Base-by-base conservation (phyloP, 2,329 filamentous ascomycete species). In the Pseudogymnoascus sp. region DNA sequence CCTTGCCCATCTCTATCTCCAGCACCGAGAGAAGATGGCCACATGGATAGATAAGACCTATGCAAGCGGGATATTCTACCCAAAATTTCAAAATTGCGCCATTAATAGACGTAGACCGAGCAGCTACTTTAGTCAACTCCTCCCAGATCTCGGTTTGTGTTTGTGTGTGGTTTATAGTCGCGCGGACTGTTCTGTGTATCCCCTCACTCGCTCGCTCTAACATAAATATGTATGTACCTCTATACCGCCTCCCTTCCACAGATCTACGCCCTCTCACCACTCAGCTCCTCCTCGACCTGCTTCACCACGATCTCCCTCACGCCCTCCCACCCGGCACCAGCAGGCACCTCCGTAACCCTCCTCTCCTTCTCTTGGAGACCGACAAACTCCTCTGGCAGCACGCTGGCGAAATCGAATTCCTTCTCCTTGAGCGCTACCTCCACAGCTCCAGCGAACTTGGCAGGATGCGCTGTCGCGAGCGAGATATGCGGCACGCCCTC, bases 401-500 rank as follows among this genome's bases (percentile, higher is more conserved):
- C 89, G 66, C 88, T 83, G 65, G 81, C 75, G 72, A 96, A 96
- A 68, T 85, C 81, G 69, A 95, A 97, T 1, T 82, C 86, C n/a
- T 81, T 74, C 7, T 83, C 83, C 66, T 85, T 82, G 64, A 97
- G 79, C 0, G 93, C 92, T 58, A 89, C 74, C 68, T 92, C 88
- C 1, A 99, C 93, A 0, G 92, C 92, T 33, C 85, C 84, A 0
- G 89, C 86, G 72, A 99, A 99, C 76, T 99, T 99, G 65, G 93
- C 94, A 0, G 94, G 93, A 75, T 99, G 94, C 2, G 94, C 94
- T 1, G 94, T 99, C 1, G 92, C 90, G 2, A 99, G 84, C 1
- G 91, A 87, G 70, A 99, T 89, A 74, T 96, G 80, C 61, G 87
- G 77, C 14, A 78, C 78, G 1, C 78, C 74, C 45, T 79, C 73